Evolutionary conservation across 1,284 basidiomycete genomes (phyloP), one percentile per base, ranked within the genome.

Genomic region (Kwoniella shivajii): DNA sequence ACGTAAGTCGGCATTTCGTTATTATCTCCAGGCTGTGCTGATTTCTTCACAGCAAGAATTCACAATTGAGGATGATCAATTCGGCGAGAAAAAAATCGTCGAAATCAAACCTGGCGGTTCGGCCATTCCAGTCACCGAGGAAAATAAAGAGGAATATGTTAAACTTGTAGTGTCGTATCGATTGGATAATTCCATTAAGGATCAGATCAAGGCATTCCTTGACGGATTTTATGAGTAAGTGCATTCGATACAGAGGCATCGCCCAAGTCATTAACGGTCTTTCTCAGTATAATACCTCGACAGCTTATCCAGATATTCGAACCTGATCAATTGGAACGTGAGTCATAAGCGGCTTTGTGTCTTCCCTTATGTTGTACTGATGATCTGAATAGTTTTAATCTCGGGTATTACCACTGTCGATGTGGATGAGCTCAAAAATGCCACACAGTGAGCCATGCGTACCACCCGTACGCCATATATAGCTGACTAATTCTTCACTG

Each of bases 341-440:
- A 70, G 74, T 81, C 5, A 22, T 14, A 20, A 14, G 13, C 13
- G 31, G n/a, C n/a, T n/a, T n/a, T 16, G 3, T 6, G 14, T 13
- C 14, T 31, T 7, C 13, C 18, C 20, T 22, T 36, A 13, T 14
- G 18, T 29, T 7, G 13, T n/a, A 44, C 22, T 42, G 13, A 14
- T 30, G 56, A 42, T 74, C 72, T 63, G 64, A 65, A 5, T 29
- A 76, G 73, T 97, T n/a, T 83, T 97, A 44, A 97, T 97, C 66
- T 97, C 94, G 0, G 95, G 94, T 27, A 89, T 97, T 22, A 94
- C 95, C n/a, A 94, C 96, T 67, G 93, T 99, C 63, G 94, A 99
- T 67, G 92, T 98, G 3, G 95, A 99, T 74, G 95, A 97, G 77
- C 96, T 95, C 89, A 88, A 93, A 64, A 91, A 92, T 44, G 90